Base-by-base conservation (phyloP, 2,329 filamentous ascomycete genomes). In the Penicillium hordei region DNA sequence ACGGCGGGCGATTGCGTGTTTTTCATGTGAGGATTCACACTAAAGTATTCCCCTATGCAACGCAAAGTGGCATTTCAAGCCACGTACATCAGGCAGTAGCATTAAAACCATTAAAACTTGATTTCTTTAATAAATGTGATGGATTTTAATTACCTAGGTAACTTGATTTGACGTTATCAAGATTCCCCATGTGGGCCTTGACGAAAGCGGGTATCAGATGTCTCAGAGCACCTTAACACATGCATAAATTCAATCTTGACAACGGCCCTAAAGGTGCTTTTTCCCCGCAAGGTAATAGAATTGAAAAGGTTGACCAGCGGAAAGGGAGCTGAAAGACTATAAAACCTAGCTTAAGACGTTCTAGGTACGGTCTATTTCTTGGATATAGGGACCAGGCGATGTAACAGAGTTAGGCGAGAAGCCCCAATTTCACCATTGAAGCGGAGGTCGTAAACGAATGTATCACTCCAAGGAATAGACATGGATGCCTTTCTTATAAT, bases 1-100 rank as follows among this genome's bases (percentile, higher is more conserved):
- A 65, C 64, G 57, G 19, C 15, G n/a, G 25, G 10, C 10, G 36
- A 49, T 58, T 54, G 55, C 44, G 54, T 40, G 54, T 57, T 52
- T 31, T 40, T 10, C 34, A n/a, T n/a, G 34, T 34, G 33, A 17
- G 15, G 5, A 34, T 17, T n/a, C n/a, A 34, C 15, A 34, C 13
- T 15, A 17, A 15, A 15, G 33, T 38, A 19, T 53, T 48, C 19
- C 9, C 48, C 45, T 42, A 55, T 34, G 45, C 52, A 50, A 55
- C 44, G 25, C 15, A 54, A 27, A 54, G 44, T 56, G 27, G 27
- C 33, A 17, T 33, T 5, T 33, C n/a, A 23, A 39, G 25, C 27
- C 13, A 42, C 33, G 3, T 9, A 15, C 19, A 51, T 13, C 10
- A 52, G 39, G 49, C 39, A 33, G 34, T 51, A 6, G 5, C 19